Conservation (phyloP, 371 early-diverging fungal genomes). For the Globomyces sp. region DNA sequence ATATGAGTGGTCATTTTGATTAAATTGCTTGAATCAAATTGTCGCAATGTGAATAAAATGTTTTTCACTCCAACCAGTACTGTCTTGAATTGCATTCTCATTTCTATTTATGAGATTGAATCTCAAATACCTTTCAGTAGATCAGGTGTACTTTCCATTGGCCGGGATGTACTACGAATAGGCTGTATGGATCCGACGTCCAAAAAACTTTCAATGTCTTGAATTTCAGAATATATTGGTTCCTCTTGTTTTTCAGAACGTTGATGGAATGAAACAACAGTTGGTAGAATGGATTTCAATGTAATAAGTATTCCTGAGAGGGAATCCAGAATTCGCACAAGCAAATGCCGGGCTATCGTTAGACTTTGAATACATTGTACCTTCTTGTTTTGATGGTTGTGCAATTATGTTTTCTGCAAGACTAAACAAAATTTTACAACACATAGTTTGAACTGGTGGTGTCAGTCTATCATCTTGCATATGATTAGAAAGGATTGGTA, state of each 20-base stretch:
- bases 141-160: slow-evolving; percentile 66
- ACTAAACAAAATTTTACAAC: slow-evolving; percentile 89
- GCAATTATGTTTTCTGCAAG: slow-evolving; percentile 82
- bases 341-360: slow-evolving; percentile 54
- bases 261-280: slow-evolving; percentile 52
- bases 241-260: slow-evolving; percentile 33
- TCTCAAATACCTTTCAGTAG: slow-evolving; percentile 51
- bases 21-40: slow-evolving; percentile 14
- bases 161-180: slow-evolving; percentile 64
- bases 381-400: slow-evolving; percentile 51
- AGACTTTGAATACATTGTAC: too few species aligned
- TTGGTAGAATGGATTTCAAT: slow-evolving; percentile 42
- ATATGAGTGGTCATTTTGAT: background rate
- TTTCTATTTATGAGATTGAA: slow-evolving; percentile 28
- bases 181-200: slow-evolving; percentile 81
- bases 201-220: slow-evolving; percentile 58
- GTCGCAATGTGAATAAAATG: slow-evolving; percentile 70
- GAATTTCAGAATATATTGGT: slow-evolving; percentile 18
- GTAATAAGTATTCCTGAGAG: slow-evolving; percentile 77
- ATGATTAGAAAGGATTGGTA: slow-evolving; percentile 86
- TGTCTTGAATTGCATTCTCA: slow-evolving; percentile 78
- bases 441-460: slow-evolving; percentile 93
- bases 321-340: slow-evolving; percentile 82
- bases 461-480: slow-evolving; percentile 86
- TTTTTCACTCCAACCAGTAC: slow-evolving; percentile 84